A percentile compares a stretch with the other conserved stretches of the same genome.
These are phyloP conservation scores for Malassezia obtusa DNA, from an alignment of 1,284 basidiomycete genomes.

Conservation along the genomic window DNA sequence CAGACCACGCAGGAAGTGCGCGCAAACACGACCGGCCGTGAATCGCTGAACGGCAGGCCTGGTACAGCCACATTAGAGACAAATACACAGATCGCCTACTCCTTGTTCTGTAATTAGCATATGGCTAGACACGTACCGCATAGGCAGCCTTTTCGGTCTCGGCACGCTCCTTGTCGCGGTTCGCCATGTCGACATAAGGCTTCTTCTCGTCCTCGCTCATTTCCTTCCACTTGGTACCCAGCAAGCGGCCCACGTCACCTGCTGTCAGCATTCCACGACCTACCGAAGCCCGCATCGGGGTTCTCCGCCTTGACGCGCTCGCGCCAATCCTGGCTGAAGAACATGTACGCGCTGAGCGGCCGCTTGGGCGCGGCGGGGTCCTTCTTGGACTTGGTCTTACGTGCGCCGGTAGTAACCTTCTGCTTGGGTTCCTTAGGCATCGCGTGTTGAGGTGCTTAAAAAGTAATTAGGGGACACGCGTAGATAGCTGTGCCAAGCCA, in stretches of 20 bases:
- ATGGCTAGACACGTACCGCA: slow-evolving; percentile 49
- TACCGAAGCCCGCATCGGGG: slow-evolving; percentile 83
- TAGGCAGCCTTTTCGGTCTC: slow-evolving; percentile 70
- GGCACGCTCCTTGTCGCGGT: slow-evolving; percentile 71
- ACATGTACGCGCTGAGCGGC: slow-evolving; percentile 92
- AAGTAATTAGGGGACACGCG: background rate
- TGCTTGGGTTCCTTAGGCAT: slow-evolving; percentile 42
- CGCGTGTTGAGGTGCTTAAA: background rate
- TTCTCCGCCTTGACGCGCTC: slow-evolving; percentile 90
- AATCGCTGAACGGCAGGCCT: background rate
- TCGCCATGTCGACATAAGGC: slow-evolving; percentile 83
- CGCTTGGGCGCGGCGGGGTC: slow-evolving; percentile 75
- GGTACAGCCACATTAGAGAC: background rate
- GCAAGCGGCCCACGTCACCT: slow-evolving; percentile 75
- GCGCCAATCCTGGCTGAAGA: slow-evolving; percentile 91
- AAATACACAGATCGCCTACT: background rate
- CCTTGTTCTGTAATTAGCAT: slow-evolving; percentile 7
- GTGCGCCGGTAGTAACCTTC: slow-evolving; percentile 30
- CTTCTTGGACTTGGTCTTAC: slow-evolving; percentile 47
- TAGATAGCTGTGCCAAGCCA: background rate
- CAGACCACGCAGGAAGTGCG: background rate
- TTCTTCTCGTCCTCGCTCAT: slow-evolving; percentile 73
- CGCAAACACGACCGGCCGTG: background rate
- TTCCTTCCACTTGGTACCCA: slow-evolving; percentile 83
- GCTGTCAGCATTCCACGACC: slow-evolving; percentile 12